Conservation (phyloP, 345 rosid genomes). For the Xanthoceras sorbifolium region DNA sequence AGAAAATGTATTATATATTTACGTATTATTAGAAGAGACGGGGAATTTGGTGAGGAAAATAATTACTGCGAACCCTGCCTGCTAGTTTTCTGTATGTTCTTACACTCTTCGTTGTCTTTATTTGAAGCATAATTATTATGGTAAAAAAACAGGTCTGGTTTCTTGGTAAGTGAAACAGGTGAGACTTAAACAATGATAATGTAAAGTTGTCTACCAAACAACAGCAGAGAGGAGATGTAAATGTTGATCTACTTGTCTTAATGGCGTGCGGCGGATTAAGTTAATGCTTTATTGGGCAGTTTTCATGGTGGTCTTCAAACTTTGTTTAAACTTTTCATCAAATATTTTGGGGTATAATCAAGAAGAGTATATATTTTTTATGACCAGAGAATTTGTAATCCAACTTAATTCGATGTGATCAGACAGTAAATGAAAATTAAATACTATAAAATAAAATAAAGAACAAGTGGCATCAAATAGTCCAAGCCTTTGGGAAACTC, state of each 20-base stretch:
- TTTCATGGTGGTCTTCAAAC: not conserved
- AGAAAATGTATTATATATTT: no score
- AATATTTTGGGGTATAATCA: not conserved
- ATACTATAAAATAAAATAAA: not conserved
- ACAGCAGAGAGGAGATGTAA: not conserved
- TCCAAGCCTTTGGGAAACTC: not conserved
- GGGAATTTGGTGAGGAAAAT: not conserved
- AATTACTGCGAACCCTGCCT: not conserved
- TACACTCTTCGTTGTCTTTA: not conserved
- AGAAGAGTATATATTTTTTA: not conserved
- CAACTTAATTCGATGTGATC: no score
- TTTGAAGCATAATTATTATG: not conserved
- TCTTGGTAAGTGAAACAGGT: not conserved
- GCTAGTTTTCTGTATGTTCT: not conserved
- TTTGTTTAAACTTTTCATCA: not conserved
- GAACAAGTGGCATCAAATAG: not conserved
- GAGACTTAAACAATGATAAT: not conserved
- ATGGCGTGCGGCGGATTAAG: not conserved
- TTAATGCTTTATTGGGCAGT: not conserved
- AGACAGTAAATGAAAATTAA: not conserved
- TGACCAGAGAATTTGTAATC: not conserved
- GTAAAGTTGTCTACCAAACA: slow-evolving; percentile 13
- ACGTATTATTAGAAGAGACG: no score
- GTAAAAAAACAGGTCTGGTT: not conserved
- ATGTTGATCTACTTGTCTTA: not conserved